These are phyloP conservation scores for Thermothelomyces thermophilus DNA, from an alignment of 2,329 filamentous ascomycete genomes.

Conservation along the genomic window DNA sequence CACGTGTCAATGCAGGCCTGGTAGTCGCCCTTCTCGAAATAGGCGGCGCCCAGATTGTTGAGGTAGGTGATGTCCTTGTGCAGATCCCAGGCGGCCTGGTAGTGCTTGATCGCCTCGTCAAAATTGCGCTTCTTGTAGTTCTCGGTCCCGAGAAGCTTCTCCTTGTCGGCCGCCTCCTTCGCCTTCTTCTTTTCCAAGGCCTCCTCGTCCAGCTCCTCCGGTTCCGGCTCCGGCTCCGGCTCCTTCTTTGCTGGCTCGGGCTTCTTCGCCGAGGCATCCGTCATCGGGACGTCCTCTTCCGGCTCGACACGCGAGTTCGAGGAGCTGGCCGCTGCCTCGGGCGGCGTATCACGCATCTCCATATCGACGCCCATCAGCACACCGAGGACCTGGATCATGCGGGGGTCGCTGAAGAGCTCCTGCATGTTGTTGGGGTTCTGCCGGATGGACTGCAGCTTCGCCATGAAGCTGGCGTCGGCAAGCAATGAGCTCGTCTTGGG, in stretches of 20 bases:
- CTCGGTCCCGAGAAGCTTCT: constrained; percentile 90
- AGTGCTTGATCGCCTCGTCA: constrained; percentile 89
- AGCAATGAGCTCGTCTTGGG: constrained; percentile 84
- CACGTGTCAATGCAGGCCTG: constrained; percentile 80
- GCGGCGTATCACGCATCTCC: constrained; percentile 49
- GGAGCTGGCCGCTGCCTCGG: constrained; percentile 30
- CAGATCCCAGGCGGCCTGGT: constrained; percentile 88
- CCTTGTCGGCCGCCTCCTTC: constrained; percentile 86
- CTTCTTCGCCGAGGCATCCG: constrained; percentile 50
- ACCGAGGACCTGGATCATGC: constrained; percentile 89
- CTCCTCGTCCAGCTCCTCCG: constrained; percentile 73
- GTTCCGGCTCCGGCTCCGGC: constrained; percentile 48
- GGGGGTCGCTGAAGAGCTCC: constrained; percentile 77
- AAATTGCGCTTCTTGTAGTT: constrained; percentile 99
- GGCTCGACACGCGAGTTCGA: constrained; percentile 38
- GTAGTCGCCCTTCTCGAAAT: constrained; percentile 95
- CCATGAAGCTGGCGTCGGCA: constrained; percentile 80
- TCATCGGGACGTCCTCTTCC: constrained; percentile 73
- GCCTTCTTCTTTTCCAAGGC: constrained; percentile 76
- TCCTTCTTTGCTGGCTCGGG: constrained; percentile 49
- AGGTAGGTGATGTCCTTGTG: constrained; percentile 97
- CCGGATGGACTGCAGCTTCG: constrained; percentile 75
- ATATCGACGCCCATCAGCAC: constrained; percentile 93
- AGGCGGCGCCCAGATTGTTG: constrained; percentile 89
- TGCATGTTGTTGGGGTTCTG: constrained; percentile 73